Evolutionary conservation across 768 basidiomycete species (phyloP).

Genomic region (Boletellus sp.): DNA sequence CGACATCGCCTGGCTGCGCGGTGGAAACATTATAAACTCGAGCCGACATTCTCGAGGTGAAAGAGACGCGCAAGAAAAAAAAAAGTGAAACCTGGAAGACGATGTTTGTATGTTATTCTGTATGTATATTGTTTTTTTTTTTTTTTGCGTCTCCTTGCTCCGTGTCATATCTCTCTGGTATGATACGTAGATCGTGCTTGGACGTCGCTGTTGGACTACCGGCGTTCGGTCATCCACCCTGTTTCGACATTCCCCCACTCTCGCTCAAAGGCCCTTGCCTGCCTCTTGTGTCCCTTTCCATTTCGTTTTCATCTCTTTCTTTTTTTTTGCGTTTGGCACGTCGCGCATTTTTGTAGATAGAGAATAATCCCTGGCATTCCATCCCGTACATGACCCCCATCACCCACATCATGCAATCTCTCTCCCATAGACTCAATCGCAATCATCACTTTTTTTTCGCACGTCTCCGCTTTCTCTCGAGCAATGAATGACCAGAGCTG

Average conservation of each 20-base stretch:
- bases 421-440: too few relatives aligned
- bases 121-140: constrained; percentile 28
- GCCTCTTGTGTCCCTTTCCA: too few relatives aligned
- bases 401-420: too few relatives aligned
- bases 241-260: neutral
- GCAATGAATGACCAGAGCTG: too few relatives aligned
- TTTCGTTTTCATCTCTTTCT: neutral
- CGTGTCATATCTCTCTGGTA: constrained; percentile 11
- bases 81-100: constrained; percentile 1
- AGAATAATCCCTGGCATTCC: too few relatives aligned
- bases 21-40: constrained; percentile 10
- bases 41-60: too few relatives aligned
- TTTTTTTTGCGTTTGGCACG: constrained; percentile 2
- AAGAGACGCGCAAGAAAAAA: neutral
- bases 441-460: too few relatives aligned
- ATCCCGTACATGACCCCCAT: too few relatives aligned
- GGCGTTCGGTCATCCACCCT: neutral
- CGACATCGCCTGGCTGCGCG: neutral
- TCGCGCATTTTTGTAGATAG: constrained; percentile 20
- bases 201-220: neutral
- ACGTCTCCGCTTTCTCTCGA: too few relatives aligned
- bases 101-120: constrained; percentile 32
- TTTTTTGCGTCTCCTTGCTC: neutral
- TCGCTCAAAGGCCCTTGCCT: neutral
- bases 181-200: neutral